Evolutionary conservation across 2,329 filamentous ascomycete species (phyloP), one percentile per base, ranked within the genome.

Genomic region (Fusarium algeriense): DNA sequence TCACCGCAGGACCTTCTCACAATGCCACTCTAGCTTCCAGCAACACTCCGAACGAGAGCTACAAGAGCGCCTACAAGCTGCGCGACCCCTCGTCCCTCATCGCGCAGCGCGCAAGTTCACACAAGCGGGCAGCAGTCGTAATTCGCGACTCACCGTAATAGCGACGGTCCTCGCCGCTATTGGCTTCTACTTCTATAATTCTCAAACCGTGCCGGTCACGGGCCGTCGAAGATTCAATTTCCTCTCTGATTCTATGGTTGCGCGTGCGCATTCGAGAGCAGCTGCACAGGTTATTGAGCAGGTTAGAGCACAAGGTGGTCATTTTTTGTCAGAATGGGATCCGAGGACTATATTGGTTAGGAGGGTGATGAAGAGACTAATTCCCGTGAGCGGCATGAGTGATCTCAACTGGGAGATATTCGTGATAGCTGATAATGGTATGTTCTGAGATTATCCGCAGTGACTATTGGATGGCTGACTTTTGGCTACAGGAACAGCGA

Each of bases 211-310:
- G 17, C 92, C 92, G 4, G 87, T 94, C 10, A 92, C 90, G 8
- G 91, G 91, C 0, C 88, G 93, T 12, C 85, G 85, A 74, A 87
- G 93, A 38, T 95, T 95, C 86, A 95, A 94, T 79, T 83, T 84
- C 26, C 79, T 84, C 9, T 89, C 93, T 57, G 84, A 86, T 52
- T 79, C 85, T 60, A 83, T 89, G 76, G 89, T 90, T 74, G 81
- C 86, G 67, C 81, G 86, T 60, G 65, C 75, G 23, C 72, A 80
- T 45, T 60, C 71, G 30, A 67, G 72, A 20, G 75, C 73, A 5
- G 77, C 75, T 15, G 74, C 76, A 32, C 64, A 64, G 7, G 84
- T 93, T 17, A 83, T 92, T 68, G 82, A 82, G 71, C 83, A 89
- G 64, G 80, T 89, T 14, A 77, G 87, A 74, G 79, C 85, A 34